Evolutionary conservation across 139 green algal species (phyloP).

Genomic region (Yamagishiella unicocca): DNA sequence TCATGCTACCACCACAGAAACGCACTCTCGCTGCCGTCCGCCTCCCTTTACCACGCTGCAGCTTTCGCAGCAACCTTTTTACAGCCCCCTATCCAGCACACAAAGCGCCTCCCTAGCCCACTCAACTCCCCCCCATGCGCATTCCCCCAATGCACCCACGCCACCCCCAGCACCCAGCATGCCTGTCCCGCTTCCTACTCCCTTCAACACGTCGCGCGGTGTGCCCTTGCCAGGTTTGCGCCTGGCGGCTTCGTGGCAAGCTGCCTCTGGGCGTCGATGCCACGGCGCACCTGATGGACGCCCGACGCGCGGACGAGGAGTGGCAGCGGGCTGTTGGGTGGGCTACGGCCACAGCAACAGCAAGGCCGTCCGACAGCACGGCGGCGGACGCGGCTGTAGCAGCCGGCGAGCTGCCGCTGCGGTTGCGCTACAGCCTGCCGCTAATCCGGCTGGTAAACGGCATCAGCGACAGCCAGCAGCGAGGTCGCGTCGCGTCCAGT

Average conservation of each 20-base stretch:
- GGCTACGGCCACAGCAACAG: neutral
- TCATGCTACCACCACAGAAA: too few relatives aligned
- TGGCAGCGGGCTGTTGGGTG: neutral
- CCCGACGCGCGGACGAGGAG: neutral
- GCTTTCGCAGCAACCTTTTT: too few relatives aligned
- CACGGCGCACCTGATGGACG: conserved; percentile 72
- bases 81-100: too few relatives aligned
- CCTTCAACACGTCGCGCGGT: too few relatives aligned
- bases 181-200: too few relatives aligned
- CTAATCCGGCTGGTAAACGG: conserved; percentile 81
- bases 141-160: too few relatives aligned
- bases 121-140: too few relatives aligned
- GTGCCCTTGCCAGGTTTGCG: conserved; percentile 54
- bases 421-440: conserved; percentile 34
- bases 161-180: too few relatives aligned
- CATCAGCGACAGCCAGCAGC: conserved; percentile 83
- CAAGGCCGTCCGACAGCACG: neutral
- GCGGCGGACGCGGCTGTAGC: neutral
- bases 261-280: conserved; percentile 79
- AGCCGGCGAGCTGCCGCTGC: conserved; percentile 8
- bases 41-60: too few relatives aligned
- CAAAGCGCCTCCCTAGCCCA: too few relatives aligned
- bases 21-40: too few relatives aligned
- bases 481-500: conserved; percentile 74
- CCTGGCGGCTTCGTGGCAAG: conserved; percentile 75